Evolutionary conservation across 768 basidiomycete species (phyloP), one percentile per base, ranked within the genome.

Genomic region (Phylloporus arenicola): DNA sequence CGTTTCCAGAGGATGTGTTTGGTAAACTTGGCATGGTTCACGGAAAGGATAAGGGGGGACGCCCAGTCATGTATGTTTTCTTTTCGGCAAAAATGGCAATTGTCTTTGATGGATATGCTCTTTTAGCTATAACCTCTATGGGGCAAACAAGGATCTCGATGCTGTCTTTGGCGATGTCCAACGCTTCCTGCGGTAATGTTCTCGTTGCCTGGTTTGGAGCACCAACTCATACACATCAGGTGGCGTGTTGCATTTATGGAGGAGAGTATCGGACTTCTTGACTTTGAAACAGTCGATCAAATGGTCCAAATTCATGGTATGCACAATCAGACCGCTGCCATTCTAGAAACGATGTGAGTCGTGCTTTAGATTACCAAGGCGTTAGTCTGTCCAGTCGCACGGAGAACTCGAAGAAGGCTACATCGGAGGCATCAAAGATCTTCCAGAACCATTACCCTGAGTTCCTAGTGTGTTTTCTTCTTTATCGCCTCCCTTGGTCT

Each of bases 181-280:
- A 45, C 76, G 82, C 33, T 91, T 92, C 68, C 73, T 92, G 57
- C 75, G 86, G 87, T 86, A 61, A 37, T 5, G 11, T n/a, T 7
- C 24, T 22, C 16, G 3, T 42, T 34, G 8, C 27, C 30, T 40
- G 1, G 10, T 24, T 30, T 25, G 22, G 19, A 57, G 38, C 3
- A 14, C 9, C 12, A n/a, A 8, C 58, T 59, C 25, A 59, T 35
- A 27, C 13, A 12, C 35, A 35, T 20, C 54, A 87, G 86, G 43
- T 92, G 89, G 89, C 82, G 88, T 37, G 78, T 92, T 41, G 79
- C 79, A 25, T 74, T 90, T 45, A 88, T 89, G 79, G 89, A 92
- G 64, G 71, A 76, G 60, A 77, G 77, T 48, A 73, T 89, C 37
- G 60, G 70, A 17, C 60, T 75, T 19, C 73, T 92, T 46, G 84